Evolutionary conservation across 192 early-diverging fungal genomes (phyloP).

Genomic region (Funneliformis geosporum): DNA sequence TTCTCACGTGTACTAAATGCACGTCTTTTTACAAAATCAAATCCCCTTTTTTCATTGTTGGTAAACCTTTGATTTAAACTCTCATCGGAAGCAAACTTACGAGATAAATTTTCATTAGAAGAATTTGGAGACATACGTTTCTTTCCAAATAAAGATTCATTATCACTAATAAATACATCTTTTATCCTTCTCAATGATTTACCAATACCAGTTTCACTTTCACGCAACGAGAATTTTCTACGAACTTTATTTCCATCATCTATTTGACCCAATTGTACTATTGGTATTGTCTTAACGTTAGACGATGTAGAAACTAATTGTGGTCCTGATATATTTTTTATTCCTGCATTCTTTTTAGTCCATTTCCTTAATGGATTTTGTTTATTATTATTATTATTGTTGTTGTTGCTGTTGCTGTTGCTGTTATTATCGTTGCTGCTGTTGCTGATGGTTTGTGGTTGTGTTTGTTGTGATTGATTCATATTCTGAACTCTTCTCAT

Average conservation of each 20-base stretch:
- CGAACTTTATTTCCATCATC: background rate
- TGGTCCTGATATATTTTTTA: slow-evolving; percentile 28
- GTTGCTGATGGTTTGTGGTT: background rate
- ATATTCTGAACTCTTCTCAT: slow-evolving; percentile 28
- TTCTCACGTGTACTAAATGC: slow-evolving; percentile 7
- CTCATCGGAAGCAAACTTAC: slow-evolving; percentile 22
- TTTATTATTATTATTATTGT: slow-evolving; percentile 3
- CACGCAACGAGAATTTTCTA: slow-evolving; percentile 17
- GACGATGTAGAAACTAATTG: slow-evolving; percentile 27
- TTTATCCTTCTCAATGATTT: slow-evolving; percentile 27
- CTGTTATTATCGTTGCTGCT: too few relatives aligned
- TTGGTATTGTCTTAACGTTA: slow-evolving; percentile 26
- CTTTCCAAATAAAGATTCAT: slow-evolving; percentile 15
- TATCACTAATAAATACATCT: slow-evolving; percentile 27
- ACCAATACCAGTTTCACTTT: slow-evolving; percentile 13
- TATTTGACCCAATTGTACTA: background rate
- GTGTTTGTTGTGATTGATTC: too few relatives aligned
- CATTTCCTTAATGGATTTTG: slow-evolving; percentile 1
- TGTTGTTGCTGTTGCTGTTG: too few relatives aligned
- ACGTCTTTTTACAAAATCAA: background rate
- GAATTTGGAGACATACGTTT: background rate
- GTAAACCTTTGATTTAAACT: slow-evolving; percentile 26
- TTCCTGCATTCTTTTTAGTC: slow-evolving; percentile 2
- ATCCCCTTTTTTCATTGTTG: background rate
- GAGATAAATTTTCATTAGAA: slow-evolving; percentile 22